These are phyloP conservation scores for Rehmannia glutinosa DNA, from an alignment of 257 asterid genomes.

Conservation along the genomic window DNA sequence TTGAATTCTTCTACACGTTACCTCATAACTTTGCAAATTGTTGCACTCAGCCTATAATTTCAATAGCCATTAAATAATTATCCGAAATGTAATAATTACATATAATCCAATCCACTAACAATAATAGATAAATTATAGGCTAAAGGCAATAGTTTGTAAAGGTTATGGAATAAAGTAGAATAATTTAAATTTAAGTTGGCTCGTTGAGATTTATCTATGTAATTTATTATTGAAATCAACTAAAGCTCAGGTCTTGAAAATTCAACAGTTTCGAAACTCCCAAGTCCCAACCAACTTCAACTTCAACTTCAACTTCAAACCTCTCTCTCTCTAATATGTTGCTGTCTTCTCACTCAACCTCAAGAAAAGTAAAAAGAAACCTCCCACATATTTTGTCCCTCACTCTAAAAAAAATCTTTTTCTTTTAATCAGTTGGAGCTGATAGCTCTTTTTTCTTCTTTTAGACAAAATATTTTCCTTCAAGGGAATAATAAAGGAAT, in stretches of 20 bases:
- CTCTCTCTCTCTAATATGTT: constrained; percentile 1
- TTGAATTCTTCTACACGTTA: too few species aligned
- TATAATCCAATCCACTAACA: too few species aligned
- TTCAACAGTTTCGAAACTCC: not conserved
- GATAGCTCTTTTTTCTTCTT: not conserved
- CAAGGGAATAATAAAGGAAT: not conserved
- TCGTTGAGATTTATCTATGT: too few species aligned
- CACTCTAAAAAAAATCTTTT: not conserved
- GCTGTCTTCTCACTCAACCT: constrained; percentile 36
- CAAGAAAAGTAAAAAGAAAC: constrained; percentile 16
- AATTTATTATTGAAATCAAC: too few species aligned
- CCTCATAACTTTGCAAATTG: too few species aligned
- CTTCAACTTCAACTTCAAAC: not conserved
- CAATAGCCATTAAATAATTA: too few species aligned
- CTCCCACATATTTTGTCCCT: not conserved
- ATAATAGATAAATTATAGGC: too few species aligned
- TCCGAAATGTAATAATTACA: too few species aligned
- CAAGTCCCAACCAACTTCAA: not conserved
- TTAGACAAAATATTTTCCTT: not conserved
- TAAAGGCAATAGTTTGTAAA: too few species aligned
- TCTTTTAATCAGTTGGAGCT: not conserved
- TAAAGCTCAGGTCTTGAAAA: not conserved
- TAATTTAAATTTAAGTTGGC: too few species aligned
- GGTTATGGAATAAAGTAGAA: too few species aligned
- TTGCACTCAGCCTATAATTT: too few species aligned